phyloP scores from a whole-genome alignment of 257 asterid genomes.

The Solanum pennellii region DNA sequence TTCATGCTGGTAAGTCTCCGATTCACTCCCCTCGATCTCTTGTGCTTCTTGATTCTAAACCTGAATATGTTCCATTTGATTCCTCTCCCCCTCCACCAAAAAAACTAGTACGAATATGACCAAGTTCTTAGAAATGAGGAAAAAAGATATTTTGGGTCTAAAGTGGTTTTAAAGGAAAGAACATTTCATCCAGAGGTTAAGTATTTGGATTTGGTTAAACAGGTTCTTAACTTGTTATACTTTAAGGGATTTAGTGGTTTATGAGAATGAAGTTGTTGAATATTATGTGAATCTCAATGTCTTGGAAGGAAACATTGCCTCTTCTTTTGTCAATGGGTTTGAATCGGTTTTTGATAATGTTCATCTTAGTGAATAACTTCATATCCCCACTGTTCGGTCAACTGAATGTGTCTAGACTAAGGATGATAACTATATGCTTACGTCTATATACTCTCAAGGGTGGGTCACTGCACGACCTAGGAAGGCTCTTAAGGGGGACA shows the following conservation, averaged over 20 bases:
- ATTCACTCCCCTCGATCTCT: background rate
- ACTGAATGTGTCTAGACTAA: too few relatives aligned
- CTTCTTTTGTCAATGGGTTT: too few relatives aligned
- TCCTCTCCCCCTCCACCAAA: background rate
- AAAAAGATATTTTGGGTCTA: background rate
- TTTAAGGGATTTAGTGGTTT: background rate
- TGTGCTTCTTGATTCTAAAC: background rate
- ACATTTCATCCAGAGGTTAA: background rate
- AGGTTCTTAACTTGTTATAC: too few relatives aligned
- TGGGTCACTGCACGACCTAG: background rate
- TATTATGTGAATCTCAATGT: too few relatives aligned
- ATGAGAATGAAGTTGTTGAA: background rate
- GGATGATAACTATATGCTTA: too few relatives aligned
- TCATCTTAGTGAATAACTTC: background rate
- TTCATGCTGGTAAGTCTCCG: fast-evolving
- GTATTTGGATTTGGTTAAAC: background rate
- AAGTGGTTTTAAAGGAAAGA: background rate
- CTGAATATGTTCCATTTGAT: background rate
- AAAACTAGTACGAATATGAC: background rate
- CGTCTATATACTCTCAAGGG: background rate
- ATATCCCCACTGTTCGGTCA: too few relatives aligned
- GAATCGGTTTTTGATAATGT: background rate
- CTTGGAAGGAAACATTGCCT: too few relatives aligned
- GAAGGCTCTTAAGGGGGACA: background rate
- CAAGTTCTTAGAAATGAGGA: background rate